Evolutionary conservation across 2,329 filamentous ascomycete genomes (phyloP).

Genomic region (Talaromyces albobiverticillius): DNA sequence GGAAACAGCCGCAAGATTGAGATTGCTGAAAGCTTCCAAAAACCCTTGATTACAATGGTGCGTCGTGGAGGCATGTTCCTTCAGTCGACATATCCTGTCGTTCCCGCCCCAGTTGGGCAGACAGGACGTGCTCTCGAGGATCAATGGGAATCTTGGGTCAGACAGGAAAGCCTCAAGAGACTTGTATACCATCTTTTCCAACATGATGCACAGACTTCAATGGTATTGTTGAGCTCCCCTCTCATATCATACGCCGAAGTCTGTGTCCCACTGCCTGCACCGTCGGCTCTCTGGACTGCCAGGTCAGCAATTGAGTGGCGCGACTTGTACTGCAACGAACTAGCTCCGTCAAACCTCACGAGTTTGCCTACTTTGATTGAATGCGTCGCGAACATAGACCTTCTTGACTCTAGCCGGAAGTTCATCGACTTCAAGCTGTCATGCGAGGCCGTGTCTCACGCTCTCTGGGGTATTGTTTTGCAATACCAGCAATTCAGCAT

Average conservation of each 20-base stretch:
- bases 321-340: neutral
- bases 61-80: slow-evolving; percentile 33
- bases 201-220: slow-evolving; percentile 4
- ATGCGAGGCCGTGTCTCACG: slow-evolving; percentile 27
- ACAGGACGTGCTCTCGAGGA: slow-evolving; percentile 14
- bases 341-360: neutral
- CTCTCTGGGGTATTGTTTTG: slow-evolving; percentile 31
- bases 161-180: slow-evolving; percentile 31
- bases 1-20: slow-evolving; percentile 39
- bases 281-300: slow-evolving; percentile 2
- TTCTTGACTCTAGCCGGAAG: neutral
- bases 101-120: slow-evolving; percentile 2
- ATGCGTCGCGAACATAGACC: slow-evolving; percentile 5
- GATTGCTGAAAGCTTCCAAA: slow-evolving; percentile 39
- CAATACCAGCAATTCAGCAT: slow-evolving; percentile 29
- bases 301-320: neutral
- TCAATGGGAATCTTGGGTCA: slow-evolving; percentile 28
- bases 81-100: slow-evolving; percentile 19
- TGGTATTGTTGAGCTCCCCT: neutral
- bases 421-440: slow-evolving; percentile 17
- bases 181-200: slow-evolving; percentile 2
- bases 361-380: slow-evolving; percentile 1
- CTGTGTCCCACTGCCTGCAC: neutral
- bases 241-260: slow-evolving; percentile 6
- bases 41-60: slow-evolving; percentile 37